These are phyloP conservation scores for Aspergillus sp. DNA, from an alignment of 2,329 filamentous ascomycete species.

Conservation along the genomic window DNA sequence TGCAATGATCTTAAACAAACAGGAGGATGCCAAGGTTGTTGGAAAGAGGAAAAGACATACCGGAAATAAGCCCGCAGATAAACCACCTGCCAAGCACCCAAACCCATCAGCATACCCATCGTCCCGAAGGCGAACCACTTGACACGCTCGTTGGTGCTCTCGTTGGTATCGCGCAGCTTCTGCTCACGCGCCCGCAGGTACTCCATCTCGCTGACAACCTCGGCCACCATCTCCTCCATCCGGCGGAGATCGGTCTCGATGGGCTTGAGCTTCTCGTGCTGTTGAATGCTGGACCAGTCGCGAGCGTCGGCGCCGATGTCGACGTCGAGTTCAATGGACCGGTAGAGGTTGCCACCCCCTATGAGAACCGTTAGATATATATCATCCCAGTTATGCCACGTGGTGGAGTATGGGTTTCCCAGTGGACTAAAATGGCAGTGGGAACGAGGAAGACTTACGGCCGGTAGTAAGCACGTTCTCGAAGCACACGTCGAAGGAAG, in stretches of 20 bases:
- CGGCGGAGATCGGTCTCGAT: constrained; percentile 91
- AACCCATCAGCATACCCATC: constrained; percentile 81
- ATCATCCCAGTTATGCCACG: neutral
- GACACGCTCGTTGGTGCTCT: constrained; percentile 97
- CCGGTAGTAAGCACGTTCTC: constrained; percentile 72
- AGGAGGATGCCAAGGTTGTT: neutral
- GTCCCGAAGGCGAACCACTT: constrained; percentile 98
- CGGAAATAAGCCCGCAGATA: constrained; percentile 97
- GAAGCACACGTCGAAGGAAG: constrained; percentile 95
- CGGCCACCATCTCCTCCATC: constrained; percentile 84
- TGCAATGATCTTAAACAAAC: neutral
- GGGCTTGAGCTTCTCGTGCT: constrained; percentile 95
- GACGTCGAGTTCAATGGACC: constrained; percentile 86
- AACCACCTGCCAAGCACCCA: constrained; percentile 96
- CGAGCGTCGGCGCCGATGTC: constrained; percentile 96
- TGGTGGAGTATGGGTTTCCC: neutral
- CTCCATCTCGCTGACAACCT: constrained; percentile 93
- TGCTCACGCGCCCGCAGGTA: constrained; percentile 88
- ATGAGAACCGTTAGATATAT: constrained; percentile 3
- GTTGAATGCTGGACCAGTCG: constrained; percentile 96
- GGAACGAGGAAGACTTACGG: constrained; percentile 53
- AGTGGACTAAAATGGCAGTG: neutral
- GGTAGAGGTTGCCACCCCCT: constrained; percentile 52
- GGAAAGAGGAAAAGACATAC: constrained; percentile 42
- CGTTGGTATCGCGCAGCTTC: constrained; percentile 96